These are phyloP conservation scores for Aspergillus saccharolyticus DNA, from an alignment of 495 filamentous ascomycete species.

Conservation along the genomic window DNA sequence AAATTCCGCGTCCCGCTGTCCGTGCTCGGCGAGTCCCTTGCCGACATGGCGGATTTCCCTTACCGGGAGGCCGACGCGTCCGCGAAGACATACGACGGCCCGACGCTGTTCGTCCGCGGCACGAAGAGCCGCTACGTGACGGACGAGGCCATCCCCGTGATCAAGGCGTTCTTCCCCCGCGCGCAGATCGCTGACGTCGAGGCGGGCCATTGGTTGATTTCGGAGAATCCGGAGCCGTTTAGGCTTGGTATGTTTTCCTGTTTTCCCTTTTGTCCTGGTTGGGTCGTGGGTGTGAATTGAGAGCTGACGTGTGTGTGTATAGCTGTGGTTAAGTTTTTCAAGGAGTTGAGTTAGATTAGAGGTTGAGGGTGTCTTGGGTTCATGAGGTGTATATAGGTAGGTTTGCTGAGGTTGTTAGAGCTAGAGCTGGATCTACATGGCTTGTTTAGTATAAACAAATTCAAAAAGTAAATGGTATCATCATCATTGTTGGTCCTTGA, in stretches of 20 bases:
- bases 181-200: slow-evolving; percentile 79
- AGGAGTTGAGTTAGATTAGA: slow-evolving; percentile 6
- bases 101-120: slow-evolving; percentile 78
- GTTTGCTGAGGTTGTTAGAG: neutral
- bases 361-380: neutral
- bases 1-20: slow-evolving; percentile 58
- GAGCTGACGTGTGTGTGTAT: neutral
- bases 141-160: slow-evolving; percentile 79
- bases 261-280: neutral
- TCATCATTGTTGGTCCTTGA: neutral
- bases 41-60: slow-evolving; percentile 76
- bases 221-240: slow-evolving; percentile 86
- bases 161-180: slow-evolving; percentile 84
- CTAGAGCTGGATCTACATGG: neutral
- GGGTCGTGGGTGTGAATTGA: neutral
- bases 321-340: slow-evolving; percentile 41
- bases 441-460: no score
- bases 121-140: slow-evolving; percentile 79
- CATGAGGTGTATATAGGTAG: neutral
- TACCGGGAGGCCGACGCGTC: slow-evolving; percentile 53
- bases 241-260: slow-evolving; percentile 56
- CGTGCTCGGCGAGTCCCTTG: slow-evolving; percentile 51
- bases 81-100: slow-evolving; percentile 65
- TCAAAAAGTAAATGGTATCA: neutral
- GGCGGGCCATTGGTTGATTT: slow-evolving; percentile 90